Evolutionary conservation across 106 monocot genomes (phyloP).

Genomic region (Phalaenopsis aphrodite): DNA sequence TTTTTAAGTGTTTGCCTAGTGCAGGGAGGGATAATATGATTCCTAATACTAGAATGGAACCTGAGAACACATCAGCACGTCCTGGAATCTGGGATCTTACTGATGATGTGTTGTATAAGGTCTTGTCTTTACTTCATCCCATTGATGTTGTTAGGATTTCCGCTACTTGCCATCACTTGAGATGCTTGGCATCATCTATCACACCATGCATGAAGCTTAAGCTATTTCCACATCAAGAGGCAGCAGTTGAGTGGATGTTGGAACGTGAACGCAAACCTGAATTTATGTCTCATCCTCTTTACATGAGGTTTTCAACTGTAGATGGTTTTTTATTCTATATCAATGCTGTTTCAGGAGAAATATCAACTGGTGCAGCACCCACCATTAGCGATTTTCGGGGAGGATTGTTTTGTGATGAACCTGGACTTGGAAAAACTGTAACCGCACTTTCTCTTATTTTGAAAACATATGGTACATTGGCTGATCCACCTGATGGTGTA

Average conservation of each 20-base stretch:
- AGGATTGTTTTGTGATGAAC: constrained; percentile 98
- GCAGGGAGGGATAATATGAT: constrained; percentile 34
- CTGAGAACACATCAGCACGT: constrained; percentile 20
- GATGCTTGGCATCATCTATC: constrained; percentile 43
- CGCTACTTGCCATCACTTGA: constrained; percentile 66
- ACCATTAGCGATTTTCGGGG: constrained; percentile 68
- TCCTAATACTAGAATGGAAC: constrained; percentile 39
- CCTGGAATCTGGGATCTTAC: constrained; percentile 71
- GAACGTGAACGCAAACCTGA: constrained; percentile 53
- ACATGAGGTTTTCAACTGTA: constrained; percentile 53
- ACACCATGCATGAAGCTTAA: constrained; percentile 90
- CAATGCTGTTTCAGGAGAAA: constrained; percentile 68
- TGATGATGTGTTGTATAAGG: constrained; percentile 67
- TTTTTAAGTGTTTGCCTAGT: constrained; percentile 73
- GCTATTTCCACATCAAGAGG: constrained; percentile 92
- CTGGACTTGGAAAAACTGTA: constrained; percentile 91
- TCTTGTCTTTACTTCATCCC: constrained; percentile 44
- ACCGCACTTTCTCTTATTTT: constrained; percentile 90
- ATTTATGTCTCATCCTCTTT: constrained; percentile 61
- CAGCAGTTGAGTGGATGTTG: constrained; percentile 95
- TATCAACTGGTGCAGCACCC: constrained; percentile 48
- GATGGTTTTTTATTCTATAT: constrained; percentile 69
- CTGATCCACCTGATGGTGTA: constrained; percentile 69
- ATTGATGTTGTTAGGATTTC: constrained; percentile 66
- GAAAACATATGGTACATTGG: constrained; percentile 77